A percentile compares a stretch with the other conserved stretches of the same genome.
Conservation (phyloP, 1,139 yeast genomes). For the Kodamaea alishanica region DNA sequence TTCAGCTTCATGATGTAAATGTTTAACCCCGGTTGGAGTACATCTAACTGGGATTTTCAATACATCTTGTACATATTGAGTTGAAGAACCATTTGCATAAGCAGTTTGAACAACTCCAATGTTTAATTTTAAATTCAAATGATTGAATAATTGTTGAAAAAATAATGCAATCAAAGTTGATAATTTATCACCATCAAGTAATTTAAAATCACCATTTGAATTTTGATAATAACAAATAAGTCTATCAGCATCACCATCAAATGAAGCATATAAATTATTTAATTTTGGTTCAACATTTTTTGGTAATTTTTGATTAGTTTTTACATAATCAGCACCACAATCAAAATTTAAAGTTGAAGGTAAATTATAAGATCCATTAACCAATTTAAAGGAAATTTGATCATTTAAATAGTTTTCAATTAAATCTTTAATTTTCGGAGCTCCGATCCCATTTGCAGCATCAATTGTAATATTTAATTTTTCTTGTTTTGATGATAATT, state of each 20-base stretch:
- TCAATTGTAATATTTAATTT: conserved; percentile 62
- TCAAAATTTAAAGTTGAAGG: conserved; percentile 65
- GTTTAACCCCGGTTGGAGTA: conserved; percentile 95
- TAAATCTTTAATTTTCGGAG: conserved; percentile 61
- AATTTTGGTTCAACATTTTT: conserved; percentile 45
- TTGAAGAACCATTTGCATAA: conserved; percentile 92
- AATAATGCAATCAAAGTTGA: conserved; percentile 79
- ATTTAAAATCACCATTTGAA: conserved; percentile 46
- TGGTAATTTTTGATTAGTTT: conserved; percentile 81
- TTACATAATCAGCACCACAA: conserved; percentile 96
- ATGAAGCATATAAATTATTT: conserved; percentile 66
- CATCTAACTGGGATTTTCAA: conserved; percentile 78
- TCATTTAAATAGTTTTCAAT: conserved; percentile 40
- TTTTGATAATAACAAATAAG: conserved; percentile 73
- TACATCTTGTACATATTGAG: conserved; percentile 59
- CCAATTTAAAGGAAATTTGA: conserved; percentile 43
- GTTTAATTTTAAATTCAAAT: conserved; percentile 38
- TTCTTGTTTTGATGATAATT: conserved; percentile 15
- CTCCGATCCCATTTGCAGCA: conserved; percentile 96
- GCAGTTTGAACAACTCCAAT: conserved; percentile 97
- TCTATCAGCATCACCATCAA: conserved; percentile 98
- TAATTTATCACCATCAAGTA: conserved; percentile 92
- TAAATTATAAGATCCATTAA: conserved; percentile 52
- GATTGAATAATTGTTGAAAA: conserved; percentile 48
- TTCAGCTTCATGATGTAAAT: conserved; percentile 84